phyloP scores from a whole-genome alignment of 768 basidiomycete genomes.

The Lactarius evosmus region DNA sequence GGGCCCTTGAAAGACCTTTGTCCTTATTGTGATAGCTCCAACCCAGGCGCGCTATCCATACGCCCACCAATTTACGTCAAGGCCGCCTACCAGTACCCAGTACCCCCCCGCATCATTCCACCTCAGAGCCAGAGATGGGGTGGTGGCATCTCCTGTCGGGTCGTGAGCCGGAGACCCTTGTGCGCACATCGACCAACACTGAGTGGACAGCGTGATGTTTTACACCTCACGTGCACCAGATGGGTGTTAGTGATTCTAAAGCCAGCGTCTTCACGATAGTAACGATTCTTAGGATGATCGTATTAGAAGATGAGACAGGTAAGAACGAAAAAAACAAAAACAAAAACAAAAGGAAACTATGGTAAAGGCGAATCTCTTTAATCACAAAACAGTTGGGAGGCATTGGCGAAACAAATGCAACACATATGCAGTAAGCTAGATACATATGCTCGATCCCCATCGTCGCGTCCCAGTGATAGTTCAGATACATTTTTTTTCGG shows the following conservation, averaged over 20 bases:
- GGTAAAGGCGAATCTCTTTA: neutral
- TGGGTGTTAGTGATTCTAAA: neutral
- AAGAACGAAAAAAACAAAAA: neutral
- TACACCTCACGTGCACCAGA: neutral
- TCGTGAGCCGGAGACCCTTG: too few relatives aligned
- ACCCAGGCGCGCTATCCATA: too few relatives aligned
- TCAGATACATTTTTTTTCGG: neutral
- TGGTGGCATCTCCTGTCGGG: neutral
- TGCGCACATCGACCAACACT: too few relatives aligned
- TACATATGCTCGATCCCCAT: neutral
- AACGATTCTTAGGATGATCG: neutral
- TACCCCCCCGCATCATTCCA: too few relatives aligned
- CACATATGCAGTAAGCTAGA: neutral
- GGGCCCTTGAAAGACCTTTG: too few relatives aligned
- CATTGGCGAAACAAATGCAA: neutral
- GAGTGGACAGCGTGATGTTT: too few relatives aligned
- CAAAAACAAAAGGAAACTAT: neutral
- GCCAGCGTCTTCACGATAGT: neutral
- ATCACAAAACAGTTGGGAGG: neutral
- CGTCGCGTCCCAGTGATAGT: neutral
- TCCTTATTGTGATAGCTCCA: too few relatives aligned
- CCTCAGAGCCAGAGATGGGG: neutral
- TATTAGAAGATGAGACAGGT: neutral
- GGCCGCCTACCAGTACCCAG: neutral
- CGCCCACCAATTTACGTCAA: neutral